Conservation (phyloP, 176 grass and related monocot species). For the Cenchrus fungigraminus region DNA sequence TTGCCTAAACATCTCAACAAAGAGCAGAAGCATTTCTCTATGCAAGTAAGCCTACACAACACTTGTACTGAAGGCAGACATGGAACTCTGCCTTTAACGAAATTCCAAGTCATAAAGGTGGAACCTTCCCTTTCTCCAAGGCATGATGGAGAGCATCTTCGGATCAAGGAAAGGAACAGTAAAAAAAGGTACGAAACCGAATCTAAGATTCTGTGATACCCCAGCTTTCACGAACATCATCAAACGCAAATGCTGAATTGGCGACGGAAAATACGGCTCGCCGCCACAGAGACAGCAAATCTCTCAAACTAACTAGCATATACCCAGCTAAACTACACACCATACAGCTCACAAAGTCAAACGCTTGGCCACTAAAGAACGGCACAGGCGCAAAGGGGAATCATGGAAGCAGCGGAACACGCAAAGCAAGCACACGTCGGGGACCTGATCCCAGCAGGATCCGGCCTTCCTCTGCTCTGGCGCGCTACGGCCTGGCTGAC, state of each 20-base stretch:
- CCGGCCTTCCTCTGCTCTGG: background rate
- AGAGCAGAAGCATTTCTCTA: background rate
- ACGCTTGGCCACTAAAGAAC: slow-evolving; percentile 7
- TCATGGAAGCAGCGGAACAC: slow-evolving; percentile 7
- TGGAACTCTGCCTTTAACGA: slow-evolving; percentile 35
- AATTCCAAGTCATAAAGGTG: slow-evolving; percentile 37
- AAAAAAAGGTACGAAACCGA: slow-evolving; percentile 1
- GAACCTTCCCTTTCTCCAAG: slow-evolving; percentile 29
- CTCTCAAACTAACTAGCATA: too few species aligned
- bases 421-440: background rate
- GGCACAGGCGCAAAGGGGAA: background rate
- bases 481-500: background rate
- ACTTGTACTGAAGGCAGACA: slow-evolving; percentile 40
- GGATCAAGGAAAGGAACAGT: slow-evolving; percentile 44
- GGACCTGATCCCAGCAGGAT: slow-evolving; percentile 28
- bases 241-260: background rate
- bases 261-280: background rate
- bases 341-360: slow-evolving; percentile 28
- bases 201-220: slow-evolving; percentile 26
- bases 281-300: slow-evolving; percentile 10
- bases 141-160: slow-evolving; percentile 40
- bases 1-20: slow-evolving; percentile 16
- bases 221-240: slow-evolving; percentile 10
- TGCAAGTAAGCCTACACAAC: background rate
- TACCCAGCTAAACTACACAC: background rate